Conservation (phyloP, 768 basidiomycete genomes). For the Peribolospora baueri region DNA sequence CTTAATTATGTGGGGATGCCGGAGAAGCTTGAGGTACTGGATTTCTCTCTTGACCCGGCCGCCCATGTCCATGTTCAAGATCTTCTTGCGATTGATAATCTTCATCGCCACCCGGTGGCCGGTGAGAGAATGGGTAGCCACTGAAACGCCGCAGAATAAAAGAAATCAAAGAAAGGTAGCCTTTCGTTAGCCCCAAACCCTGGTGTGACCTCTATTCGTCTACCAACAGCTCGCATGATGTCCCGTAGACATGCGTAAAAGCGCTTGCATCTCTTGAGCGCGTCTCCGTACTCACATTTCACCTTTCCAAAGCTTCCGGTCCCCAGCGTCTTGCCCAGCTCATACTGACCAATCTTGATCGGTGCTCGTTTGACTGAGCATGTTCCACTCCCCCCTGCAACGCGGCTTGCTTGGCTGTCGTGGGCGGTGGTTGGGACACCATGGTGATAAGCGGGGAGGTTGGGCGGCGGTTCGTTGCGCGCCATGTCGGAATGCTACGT, state of each 20-base stretch:
- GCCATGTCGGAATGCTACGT: no score
- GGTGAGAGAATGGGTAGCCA: conserved; percentile 80
- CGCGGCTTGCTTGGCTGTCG: no score
- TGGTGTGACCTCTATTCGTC: background rate
- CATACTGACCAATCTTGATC: conserved; percentile 73
- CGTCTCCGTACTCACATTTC: conserved; percentile 48
- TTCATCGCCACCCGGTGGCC: conserved; percentile 95
- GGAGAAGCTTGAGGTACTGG: conserved; percentile 79
- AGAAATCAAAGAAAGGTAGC: background rate
- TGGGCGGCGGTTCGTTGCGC: no score
- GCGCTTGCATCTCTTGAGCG: background rate
- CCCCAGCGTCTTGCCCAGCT: conserved; percentile 62
- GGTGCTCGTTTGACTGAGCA: conserved; percentile 20
- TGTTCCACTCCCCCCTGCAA: no score
- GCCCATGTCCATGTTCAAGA: conserved; percentile 44
- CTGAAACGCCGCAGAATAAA: conserved; percentile 23
- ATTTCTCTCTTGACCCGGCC: conserved; percentile 24
- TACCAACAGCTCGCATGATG: background rate
- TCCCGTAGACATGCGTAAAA: background rate
- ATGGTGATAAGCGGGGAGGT: no score
- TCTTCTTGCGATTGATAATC: conserved; percentile 82
- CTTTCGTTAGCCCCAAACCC: background rate
- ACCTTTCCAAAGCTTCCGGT: conserved; percentile 98
- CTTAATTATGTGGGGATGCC: conserved; percentile 95
- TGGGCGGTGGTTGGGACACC: no score